phyloP scores from a whole-genome alignment of 2,329 filamentous ascomycete species.

The Colletotrichum tropicicola region DNA sequence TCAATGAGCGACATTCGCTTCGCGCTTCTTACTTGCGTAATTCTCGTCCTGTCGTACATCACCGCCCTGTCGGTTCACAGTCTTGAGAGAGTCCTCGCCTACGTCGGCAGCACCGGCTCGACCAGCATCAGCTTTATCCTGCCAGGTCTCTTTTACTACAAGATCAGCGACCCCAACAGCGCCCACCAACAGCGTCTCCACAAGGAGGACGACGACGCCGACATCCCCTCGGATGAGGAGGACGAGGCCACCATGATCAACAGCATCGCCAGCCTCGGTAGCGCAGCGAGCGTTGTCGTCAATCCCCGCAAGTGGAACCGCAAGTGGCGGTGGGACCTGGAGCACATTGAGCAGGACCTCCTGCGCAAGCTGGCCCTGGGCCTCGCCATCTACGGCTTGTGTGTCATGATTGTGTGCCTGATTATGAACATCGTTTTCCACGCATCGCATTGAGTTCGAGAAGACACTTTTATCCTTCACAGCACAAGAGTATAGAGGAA shows the following conservation, averaged over 20 bases:
- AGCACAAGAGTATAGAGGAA: constrained; percentile 8
- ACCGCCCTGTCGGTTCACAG: constrained; percentile 91
- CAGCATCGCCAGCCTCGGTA: constrained; percentile 56
- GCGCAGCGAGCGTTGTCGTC: constrained; percentile 46
- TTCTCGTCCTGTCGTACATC: constrained; percentile 85
- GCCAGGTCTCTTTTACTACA: constrained; percentile 97
- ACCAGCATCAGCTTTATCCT: constrained; percentile 98
- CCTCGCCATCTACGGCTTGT: constrained; percentile 82
- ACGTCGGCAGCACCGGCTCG: constrained; percentile 92
- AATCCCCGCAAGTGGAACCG: constrained; percentile 57
- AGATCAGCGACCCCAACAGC: constrained; percentile 91
- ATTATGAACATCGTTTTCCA: constrained; percentile 85
- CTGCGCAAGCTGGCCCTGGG: constrained; percentile 78
- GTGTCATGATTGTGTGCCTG: constrained; percentile 91
- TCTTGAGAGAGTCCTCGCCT: constrained; percentile 90
- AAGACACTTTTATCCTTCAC: neutral
- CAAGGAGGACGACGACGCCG: constrained; percentile 91
- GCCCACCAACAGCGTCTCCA: constrained; percentile 84
- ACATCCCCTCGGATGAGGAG: constrained; percentile 60
- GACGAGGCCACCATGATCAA: constrained; percentile 52
- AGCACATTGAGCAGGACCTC: constrained; percentile 70
- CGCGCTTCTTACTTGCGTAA: constrained; percentile 85
- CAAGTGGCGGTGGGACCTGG: constrained; percentile 67
- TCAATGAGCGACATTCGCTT: constrained; percentile 89
- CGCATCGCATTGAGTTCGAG: constrained; percentile 61